Conservation (phyloP, 2,329 filamentous ascomycete species). For the Colletotrichum limetticola region DNA sequence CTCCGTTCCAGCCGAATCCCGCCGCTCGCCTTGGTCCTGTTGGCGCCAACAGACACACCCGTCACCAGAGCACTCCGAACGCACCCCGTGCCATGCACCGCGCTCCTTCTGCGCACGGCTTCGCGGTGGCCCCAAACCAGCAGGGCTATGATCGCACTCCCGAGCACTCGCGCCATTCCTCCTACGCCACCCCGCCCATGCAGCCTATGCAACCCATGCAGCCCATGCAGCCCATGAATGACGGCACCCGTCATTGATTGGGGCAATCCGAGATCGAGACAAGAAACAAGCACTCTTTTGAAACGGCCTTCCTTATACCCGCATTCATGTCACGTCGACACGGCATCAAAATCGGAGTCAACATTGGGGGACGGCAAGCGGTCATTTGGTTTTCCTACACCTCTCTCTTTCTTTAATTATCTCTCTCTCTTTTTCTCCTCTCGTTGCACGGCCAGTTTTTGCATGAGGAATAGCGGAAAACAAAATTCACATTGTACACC, state of each 20-base stretch:
- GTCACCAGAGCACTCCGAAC: conserved; percentile 45
- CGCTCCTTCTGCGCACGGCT: conserved; percentile 32
- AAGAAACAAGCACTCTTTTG: conserved; percentile 25
- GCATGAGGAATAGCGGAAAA: conserved; percentile 25
- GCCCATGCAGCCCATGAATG: conserved; percentile 18
- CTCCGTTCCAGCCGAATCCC: conserved; percentile 23
- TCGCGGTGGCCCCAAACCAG: conserved; percentile 29
- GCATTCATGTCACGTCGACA: conserved; percentile 27
- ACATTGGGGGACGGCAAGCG: conserved; percentile 34
- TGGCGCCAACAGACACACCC: conserved; percentile 38
- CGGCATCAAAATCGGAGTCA: conserved; percentile 29
- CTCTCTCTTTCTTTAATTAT: conserved; percentile 8
- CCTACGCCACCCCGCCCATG: conserved; percentile 20
- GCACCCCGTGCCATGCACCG: conserved; percentile 33
- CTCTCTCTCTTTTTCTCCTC: conserved; percentile 5
- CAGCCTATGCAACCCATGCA: conserved; percentile 28
- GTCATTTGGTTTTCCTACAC: conserved; percentile 30
- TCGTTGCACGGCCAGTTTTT: conserved; percentile 22
- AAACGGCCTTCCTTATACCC: conserved; percentile 30
- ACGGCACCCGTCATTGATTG: conserved; percentile 29
- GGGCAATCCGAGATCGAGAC: conserved; percentile 17
- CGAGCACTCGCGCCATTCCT: conserved; percentile 24
- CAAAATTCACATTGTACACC: neutral
- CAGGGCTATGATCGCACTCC: conserved; percentile 31
- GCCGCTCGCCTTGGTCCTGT: conserved; percentile 15